Evolutionary conservation across 148 eudicot species (phyloP).

Genomic region (Rhododendron mucronatum): DNA sequence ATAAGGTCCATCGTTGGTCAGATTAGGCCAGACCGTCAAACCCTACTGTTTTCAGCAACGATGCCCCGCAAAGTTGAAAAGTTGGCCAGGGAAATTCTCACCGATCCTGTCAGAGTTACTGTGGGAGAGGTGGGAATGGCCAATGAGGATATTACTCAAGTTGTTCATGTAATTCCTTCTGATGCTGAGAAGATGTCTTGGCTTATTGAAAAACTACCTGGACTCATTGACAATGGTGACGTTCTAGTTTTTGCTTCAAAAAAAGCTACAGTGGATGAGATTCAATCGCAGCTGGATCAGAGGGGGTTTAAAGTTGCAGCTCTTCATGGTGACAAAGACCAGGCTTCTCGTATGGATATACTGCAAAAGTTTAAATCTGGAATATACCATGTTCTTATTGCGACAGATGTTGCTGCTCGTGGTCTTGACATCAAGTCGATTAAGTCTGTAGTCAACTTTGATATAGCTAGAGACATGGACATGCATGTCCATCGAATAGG

Average conservation of each 20-base stretch:
- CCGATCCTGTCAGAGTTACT: constrained; percentile 88
- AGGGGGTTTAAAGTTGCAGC: constrained; percentile 87
- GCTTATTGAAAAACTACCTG: constrained; percentile 82
- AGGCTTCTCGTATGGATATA: constrained; percentile 87
- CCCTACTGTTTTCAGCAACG: constrained; percentile 90
- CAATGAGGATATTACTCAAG: constrained; percentile 94
- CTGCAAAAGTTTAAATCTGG: constrained; percentile 90
- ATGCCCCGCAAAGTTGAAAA: constrained; percentile 97
- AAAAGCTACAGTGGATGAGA: constrained; percentile 86
- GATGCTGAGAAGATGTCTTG: constrained; percentile 88
- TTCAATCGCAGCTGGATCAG: constrained; percentile 72
- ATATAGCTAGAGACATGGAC: constrained; percentile 97
- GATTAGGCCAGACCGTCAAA: constrained; percentile 96
- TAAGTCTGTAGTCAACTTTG: constrained; percentile 95
- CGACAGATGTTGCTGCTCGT: constrained; percentile 99
- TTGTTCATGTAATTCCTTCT: constrained; percentile 76
- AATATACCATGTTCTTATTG: constrained; percentile 82
- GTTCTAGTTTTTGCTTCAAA: constrained; percentile 95
- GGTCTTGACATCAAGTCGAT: constrained; percentile 98
- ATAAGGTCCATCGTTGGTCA: constrained; percentile 97
- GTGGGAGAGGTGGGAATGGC: constrained; percentile 97
- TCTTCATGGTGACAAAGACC: constrained; percentile 98
- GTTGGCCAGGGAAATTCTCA: constrained; percentile 87
- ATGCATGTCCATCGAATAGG: constrained; percentile 99
- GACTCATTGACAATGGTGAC: constrained; percentile 90